Conservation (phyloP, 2,329 filamentous ascomycete genomes). For the Talaromyces amestolkiae region DNA sequence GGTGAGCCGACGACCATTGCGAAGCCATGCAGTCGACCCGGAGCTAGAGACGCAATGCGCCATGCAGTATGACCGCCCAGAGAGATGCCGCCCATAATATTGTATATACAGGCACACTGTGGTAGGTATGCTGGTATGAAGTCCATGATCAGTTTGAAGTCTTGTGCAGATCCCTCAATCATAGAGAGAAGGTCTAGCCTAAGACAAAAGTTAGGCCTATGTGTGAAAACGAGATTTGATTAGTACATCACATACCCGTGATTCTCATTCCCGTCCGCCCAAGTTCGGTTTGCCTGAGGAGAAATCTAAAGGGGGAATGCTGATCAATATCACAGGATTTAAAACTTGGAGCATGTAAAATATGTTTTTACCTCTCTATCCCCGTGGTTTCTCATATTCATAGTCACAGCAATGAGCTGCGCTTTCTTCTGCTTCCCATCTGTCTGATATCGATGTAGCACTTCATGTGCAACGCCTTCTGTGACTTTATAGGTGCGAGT, state of each 20-base stretch:
- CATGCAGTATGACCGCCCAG: neutral
- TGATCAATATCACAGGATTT: neutral
- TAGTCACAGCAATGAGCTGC: conserved; percentile 13
- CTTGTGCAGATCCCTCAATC: neutral
- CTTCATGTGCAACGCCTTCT: neutral
- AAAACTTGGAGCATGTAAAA: neutral
- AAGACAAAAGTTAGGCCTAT: no score
- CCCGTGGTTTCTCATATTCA: conserved; percentile 16
- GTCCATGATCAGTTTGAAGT: neutral
- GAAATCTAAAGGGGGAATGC: neutral
- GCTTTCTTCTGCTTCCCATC: neutral
- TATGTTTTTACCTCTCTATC: conserved; percentile 7
- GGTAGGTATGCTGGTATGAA: neutral
- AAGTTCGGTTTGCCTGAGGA: neutral
- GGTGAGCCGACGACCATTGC: neutral
- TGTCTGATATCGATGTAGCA: neutral
- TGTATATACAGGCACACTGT: neutral
- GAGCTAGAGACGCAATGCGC: neutral
- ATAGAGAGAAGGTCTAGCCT: neutral
- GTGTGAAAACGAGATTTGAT: no score
- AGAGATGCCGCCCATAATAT: neutral
- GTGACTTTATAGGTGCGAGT: neutral
- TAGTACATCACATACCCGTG: neutral
- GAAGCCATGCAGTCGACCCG: neutral
- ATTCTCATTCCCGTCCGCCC: neutral